Evolutionary conservation across 2,329 filamentous ascomycete species (phyloP).

Genomic region (Mycocentrospora acerina): DNA sequence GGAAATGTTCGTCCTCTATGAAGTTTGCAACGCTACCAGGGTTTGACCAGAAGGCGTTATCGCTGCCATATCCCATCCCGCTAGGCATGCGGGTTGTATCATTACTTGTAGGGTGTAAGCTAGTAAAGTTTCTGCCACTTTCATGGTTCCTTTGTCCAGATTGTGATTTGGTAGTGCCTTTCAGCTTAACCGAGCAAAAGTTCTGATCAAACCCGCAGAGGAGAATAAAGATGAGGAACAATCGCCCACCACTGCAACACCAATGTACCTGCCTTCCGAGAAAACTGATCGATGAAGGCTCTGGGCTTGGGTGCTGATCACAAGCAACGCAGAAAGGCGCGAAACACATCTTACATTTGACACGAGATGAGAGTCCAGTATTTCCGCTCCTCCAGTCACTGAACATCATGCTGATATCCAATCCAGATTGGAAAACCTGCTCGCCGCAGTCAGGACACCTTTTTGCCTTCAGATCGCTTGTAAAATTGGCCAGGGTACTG

Average conservation of each 20-base stretch:
- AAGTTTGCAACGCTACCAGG: too few relatives aligned
- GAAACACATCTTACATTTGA: constrained; percentile 21
- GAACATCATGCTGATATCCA: constrained; percentile 14
- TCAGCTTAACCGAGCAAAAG: constrained; percentile 11
- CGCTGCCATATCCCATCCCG: too few relatives aligned
- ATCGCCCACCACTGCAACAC: constrained; percentile 39
- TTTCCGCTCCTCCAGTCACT: constrained; percentile 15
- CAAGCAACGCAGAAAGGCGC: constrained; percentile 20
- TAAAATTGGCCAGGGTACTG: constrained; percentile 11
- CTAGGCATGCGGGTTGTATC: too few relatives aligned
- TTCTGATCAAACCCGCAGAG: constrained; percentile 42
- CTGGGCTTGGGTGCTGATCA: constrained; percentile 3
- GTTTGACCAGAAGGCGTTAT: too few relatives aligned
- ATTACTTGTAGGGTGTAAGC: too few relatives aligned
- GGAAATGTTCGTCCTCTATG: too few relatives aligned
- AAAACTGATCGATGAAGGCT: constrained; percentile 3
- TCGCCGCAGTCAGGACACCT: constrained; percentile 14
- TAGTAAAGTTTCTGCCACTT: constrained; percentile 3
- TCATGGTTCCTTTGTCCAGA: background rate
- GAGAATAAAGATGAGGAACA: constrained; percentile 41
- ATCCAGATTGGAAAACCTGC: constrained; percentile 8
- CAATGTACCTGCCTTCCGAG: constrained; percentile 21
- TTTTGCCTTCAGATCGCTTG: constrained; percentile 8
- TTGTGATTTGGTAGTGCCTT: constrained; percentile 5
- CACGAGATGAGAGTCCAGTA: constrained; percentile 6